Conservation (phyloP, 345 rosid genomes). For the Gossypium bickii region DNA sequence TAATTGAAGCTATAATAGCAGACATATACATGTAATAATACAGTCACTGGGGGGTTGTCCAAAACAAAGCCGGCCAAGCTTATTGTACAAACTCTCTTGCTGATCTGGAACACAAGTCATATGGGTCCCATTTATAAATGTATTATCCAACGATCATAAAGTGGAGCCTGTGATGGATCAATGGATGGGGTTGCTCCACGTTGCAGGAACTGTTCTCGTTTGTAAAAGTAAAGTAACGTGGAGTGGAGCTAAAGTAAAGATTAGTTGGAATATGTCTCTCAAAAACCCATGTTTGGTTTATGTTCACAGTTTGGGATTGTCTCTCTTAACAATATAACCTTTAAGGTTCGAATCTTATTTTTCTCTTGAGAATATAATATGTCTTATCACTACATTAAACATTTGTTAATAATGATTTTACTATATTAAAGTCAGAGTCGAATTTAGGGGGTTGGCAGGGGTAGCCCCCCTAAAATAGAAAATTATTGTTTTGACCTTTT, state of each 20-base stretch:
- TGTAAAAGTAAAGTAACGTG: background rate
- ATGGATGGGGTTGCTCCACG: background rate
- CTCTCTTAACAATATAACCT: too few species aligned
- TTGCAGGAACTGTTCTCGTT: conserved; percentile 7
- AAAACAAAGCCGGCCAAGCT: background rate
- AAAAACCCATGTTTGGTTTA: too few species aligned
- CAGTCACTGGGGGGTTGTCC: background rate
- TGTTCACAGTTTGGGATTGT: fast-evolving
- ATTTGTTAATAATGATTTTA: too few species aligned
- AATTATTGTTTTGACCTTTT: too few species aligned
- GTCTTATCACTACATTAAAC: fast-evolving
- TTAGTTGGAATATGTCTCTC: background rate
- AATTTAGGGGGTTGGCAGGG: too few species aligned
- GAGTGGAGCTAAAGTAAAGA: conserved; percentile 9
- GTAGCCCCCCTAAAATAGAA: too few species aligned
- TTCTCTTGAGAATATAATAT: fast-evolving
- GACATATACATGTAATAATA: background rate
- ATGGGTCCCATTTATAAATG: conserved; percentile 10
- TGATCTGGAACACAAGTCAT: conserved; percentile 24
- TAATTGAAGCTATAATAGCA: conserved; percentile 18
- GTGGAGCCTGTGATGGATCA: conserved; percentile 3
- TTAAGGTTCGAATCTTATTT: too few species aligned
- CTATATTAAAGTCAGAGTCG: too few species aligned
- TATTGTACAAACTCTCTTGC: conserved; percentile 3
- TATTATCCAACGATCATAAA: conserved; percentile 2